Percentiles rank a stretch among this genome's conserved stretches.
Evolutionary conservation across 1,284 basidiomycete species (phyloP).

Genomic region (Rhodotorula sp.): DNA sequence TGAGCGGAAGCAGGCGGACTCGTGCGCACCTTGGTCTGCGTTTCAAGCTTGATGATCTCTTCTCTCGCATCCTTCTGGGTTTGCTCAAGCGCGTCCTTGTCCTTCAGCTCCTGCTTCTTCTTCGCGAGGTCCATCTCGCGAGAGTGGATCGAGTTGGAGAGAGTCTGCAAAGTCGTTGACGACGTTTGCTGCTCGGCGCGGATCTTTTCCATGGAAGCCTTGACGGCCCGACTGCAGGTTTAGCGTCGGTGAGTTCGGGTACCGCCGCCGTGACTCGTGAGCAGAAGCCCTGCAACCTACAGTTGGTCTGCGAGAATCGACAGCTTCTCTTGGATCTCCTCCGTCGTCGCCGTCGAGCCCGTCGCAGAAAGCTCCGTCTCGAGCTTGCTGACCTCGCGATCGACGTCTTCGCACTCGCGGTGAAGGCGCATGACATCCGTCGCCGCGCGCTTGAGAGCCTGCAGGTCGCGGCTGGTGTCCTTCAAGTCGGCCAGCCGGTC

Average conservation of each 20-base stretch:
- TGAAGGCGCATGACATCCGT: constrained; percentile 63
- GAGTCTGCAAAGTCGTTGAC: constrained; percentile 24
- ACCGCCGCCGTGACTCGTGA: constrained; percentile 7
- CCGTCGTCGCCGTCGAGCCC: constrained; percentile 75
- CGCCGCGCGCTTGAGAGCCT: constrained; percentile 65
- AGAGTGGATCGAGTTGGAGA: constrained; percentile 31
- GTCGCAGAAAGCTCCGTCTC: constrained; percentile 65
- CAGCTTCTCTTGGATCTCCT: constrained; percentile 77
- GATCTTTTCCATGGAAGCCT: constrained; percentile 34
- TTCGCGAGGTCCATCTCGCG: constrained; percentile 56
- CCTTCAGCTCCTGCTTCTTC: constrained; percentile 64
- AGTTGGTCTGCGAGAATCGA: constrained; percentile 63
- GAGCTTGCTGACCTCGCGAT: constrained; percentile 63
- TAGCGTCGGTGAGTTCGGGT: neutral
- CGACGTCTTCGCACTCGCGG: constrained; percentile 65
- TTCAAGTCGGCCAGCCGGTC: constrained; percentile 59
- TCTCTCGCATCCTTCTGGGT: constrained; percentile 58
- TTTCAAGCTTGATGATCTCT: constrained; percentile 48
- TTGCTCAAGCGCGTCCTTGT: constrained; percentile 62
- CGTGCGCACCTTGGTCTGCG: constrained; percentile 56
- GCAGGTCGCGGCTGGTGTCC: constrained; percentile 60
- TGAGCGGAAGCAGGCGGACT: neutral
- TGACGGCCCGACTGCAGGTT: constrained; percentile 20
- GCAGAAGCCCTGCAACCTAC: constrained; percentile 55
- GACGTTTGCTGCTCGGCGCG: constrained; percentile 24